Evolutionary conservation across 2,329 filamentous ascomycete genomes (phyloP).

Genomic region (Xylaria sp.): DNA sequence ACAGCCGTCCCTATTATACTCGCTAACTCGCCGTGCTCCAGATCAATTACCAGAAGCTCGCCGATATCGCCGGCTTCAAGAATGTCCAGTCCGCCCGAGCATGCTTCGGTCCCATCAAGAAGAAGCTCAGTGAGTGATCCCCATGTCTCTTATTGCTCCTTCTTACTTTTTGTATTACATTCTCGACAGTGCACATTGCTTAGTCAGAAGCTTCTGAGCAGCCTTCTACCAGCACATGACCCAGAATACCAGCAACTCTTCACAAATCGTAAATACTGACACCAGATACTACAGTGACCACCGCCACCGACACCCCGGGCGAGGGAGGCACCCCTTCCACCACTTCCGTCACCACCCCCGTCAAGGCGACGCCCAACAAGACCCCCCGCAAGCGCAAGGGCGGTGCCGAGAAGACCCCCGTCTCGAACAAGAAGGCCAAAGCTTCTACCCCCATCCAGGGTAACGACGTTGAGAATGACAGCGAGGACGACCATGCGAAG

Average conservation of each 20-base stretch:
- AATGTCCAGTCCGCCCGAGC: slow-evolving; percentile 12
- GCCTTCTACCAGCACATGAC: too few species aligned
- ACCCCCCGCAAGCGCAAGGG: slow-evolving; percentile 11
- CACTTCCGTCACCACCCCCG: not conserved
- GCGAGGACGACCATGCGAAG: not conserved
- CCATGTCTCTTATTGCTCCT: too few species aligned
- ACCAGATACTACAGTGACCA: too few species aligned
- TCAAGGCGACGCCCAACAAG: not conserved
- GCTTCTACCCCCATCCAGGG: not conserved
- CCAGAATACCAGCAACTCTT: too few species aligned
- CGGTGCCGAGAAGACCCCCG: not conserved
- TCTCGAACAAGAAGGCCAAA: slow-evolving; percentile 17
- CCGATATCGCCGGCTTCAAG: slow-evolving; percentile 19
- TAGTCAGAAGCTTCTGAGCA: too few species aligned
- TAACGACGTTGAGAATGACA: slow-evolving; percentile 4
- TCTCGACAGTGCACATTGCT: too few species aligned
- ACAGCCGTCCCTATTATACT: not conserved
- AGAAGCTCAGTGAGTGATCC: too few species aligned
- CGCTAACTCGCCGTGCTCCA: slow-evolving; percentile 9
- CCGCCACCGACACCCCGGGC: not conserved
- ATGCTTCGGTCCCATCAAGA: slow-evolving; percentile 20
- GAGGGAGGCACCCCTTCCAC: not conserved
- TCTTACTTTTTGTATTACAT: too few species aligned
- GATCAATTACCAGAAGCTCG: slow-evolving; percentile 24
- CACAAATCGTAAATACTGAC: too few species aligned